phyloP scores from a whole-genome alignment of 2,329 filamentous ascomycete genomes.

The Didymellaceae sp. region DNA sequence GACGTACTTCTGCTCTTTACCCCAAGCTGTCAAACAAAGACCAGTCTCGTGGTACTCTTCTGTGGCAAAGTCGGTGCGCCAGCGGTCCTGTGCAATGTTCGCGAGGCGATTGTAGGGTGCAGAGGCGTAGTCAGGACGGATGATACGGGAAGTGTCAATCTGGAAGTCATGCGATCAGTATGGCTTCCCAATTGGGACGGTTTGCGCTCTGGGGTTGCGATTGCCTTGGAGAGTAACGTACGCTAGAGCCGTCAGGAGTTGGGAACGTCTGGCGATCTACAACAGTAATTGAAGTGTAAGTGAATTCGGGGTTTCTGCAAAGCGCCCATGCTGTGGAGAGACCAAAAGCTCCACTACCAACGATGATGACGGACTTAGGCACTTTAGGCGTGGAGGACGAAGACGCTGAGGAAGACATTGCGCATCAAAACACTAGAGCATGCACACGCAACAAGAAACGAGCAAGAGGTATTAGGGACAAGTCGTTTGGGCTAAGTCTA shows the following conservation, averaged over 20 bases:
- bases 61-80: constrained; percentile 69
- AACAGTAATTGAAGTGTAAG: constrained; percentile 61
- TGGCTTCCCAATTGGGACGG: constrained; percentile 9
- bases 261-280: constrained; percentile 65
- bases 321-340: constrained; percentile 74
- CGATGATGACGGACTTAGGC: constrained; percentile 56
- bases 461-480: background rate
- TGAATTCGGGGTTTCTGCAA: constrained; percentile 62
- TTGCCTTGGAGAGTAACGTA: constrained; percentile 28
- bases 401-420: constrained; percentile 28
- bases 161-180: constrained; percentile 18
- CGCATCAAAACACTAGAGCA: constrained; percentile 5
- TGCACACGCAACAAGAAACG: constrained; percentile 6
- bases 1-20: constrained; percentile 52
- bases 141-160: constrained; percentile 67
- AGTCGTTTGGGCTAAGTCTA: background rate
- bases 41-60: constrained; percentile 75
- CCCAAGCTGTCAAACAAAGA: constrained; percentile 67
- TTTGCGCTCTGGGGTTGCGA: constrained; percentile 1
- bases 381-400: constrained; percentile 16
- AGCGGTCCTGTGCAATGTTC: constrained; percentile 70
- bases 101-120: constrained; percentile 77
- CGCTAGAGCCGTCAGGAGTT: constrained; percentile 64
- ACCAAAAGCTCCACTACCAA: constrained; percentile 62
- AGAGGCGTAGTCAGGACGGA: constrained; percentile 81